Evolutionary conservation across 768 basidiomycete genomes (phyloP), one percentile per base, ranked within the genome.

Genomic region (Lentinula raphanica): DNA sequence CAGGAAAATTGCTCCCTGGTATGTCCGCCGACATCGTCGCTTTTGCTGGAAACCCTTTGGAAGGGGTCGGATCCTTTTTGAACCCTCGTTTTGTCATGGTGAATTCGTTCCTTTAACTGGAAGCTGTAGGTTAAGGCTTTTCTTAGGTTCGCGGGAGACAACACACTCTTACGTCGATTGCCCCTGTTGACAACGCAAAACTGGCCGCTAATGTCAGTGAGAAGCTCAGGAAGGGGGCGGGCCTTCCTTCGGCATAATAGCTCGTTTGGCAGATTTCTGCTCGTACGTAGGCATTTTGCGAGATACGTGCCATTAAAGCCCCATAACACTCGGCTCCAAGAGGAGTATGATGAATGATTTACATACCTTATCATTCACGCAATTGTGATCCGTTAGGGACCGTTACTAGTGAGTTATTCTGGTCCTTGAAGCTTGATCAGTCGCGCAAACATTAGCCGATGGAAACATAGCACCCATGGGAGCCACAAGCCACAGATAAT

Each of bases 51-150:
- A 58, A 58, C n/a, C 56, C 56, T 28, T 36, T 58, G 11, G 56
- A 58, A 40, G 42, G 38, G n/a, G 48, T 58, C 17, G 49, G 50
- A 28, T 48, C 31, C 4, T 58, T 58, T 48, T 19, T 36, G 13
- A 50, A 38, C 5, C 56, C 56, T 7, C 44, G 45, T n/a, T 58
- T 58, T 39, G 56, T 58, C 5, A 58, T 58, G 56, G 56, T 58
- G 28, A 48, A 29, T 12, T n/a, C 40, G 19, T 0, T n/a, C 19
- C 23, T 53, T 28, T 2, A 19, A 5, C 19, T 17, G 3, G 12
- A 3, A 5, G 12, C 49, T n/a, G 23, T 23, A 4, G 12, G 9
- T 38, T 45, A 9, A 39, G 9, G 4, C 6, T 31, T n/a, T 58
- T 8, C 27, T 21, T 36, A 58, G 56, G 56, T 32, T 19, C 56